These are phyloP conservation scores for Gymnopilus junonius DNA, from an alignment of 768 basidiomycete species.

Conservation along the genomic window DNA sequence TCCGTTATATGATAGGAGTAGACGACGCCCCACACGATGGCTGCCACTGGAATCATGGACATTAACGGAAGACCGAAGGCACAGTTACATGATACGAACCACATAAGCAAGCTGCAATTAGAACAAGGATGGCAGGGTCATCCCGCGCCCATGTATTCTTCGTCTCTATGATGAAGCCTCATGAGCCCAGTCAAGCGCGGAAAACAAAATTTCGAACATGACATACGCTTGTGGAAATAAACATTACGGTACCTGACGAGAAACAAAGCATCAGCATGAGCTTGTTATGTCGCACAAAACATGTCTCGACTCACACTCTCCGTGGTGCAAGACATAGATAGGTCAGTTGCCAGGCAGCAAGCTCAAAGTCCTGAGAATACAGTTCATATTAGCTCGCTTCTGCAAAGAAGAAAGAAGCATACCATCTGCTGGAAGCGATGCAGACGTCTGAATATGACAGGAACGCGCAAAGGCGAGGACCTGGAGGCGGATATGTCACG, in stretches of 20 bases:
- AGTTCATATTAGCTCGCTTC: neutral
- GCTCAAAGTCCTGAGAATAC: slow-evolving; percentile 98
- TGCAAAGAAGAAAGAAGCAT: too few relatives aligned
- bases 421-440: slow-evolving; percentile 91
- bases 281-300: neutral
- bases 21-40: slow-evolving; percentile 84
- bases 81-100: slow-evolving; percentile 47
- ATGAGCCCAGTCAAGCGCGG: neutral
- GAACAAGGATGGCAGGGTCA: slow-evolving; percentile 92
- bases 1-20: slow-evolving; percentile 67
- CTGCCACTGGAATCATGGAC: slow-evolving; percentile 59
- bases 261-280: slow-evolving; percentile 2
- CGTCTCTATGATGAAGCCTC: slow-evolving; percentile 62
- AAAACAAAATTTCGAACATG: neutral
- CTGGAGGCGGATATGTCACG: slow-evolving; percentile 26
- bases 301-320: slow-evolving; percentile 69
- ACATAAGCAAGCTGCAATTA: slow-evolving; percentile 78
- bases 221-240: slow-evolving; percentile 95
- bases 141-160: slow-evolving; percentile 99
- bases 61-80: neutral
- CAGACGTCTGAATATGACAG: slow-evolving; percentile 79
- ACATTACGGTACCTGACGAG: slow-evolving; percentile 85
- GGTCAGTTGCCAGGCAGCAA: slow-evolving; percentile 94
- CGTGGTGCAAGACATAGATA: slow-evolving; percentile 92
- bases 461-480: slow-evolving; percentile 56